Base-by-base conservation (phyloP, 352 stramenopile species). In the Phytophthora brassicae region DNA sequence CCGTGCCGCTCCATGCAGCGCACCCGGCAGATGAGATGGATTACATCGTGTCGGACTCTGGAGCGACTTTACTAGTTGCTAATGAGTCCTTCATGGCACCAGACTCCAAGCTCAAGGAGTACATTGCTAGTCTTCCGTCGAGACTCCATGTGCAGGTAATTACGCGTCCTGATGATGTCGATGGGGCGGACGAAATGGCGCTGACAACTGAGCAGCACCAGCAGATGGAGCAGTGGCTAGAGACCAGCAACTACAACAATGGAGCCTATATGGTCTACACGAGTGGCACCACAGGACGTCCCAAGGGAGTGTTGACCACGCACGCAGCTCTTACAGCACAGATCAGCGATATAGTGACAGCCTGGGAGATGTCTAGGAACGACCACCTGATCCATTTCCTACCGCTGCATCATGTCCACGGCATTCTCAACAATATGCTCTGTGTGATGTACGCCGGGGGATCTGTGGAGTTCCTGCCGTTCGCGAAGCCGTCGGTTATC, bases 311-410 rank as follows among this genome's bases (percentile, higher is more conserved):
- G 4, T 70, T 97, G 45, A 85, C 77, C n/a, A 92, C 80, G 6
- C 87, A 95, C 65, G 62, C 63, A 0, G 77, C 49, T 6, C 67
- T 94, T 36, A 85, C 79, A 20, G 81, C 83, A 16, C 87, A 96
- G 65, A 89, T 96, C 44, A 73, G 76, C 20, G 88, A 95, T 66
- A 57, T 97, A 23, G 76, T 94, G n/a, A 69, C 70, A 28, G 80
- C 84, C 8, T 98, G 90, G 92, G 75, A 86, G 53, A 97, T 94
- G 77, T 72, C 58, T 17, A 50, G 36, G 2, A 44, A 60, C 19
- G 92, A 98, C 68, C 82, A 88, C n/a, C 69, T 97, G 58, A 65
- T 97, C 23, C 88, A 97, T 60, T 94, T 96, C 56, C 48, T 98
- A 7, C 92, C 92, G 17, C 63, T 98, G 23, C 90, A 98, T 53